Percentiles rank a stretch among this genome's conserved stretches.
phyloP scores from a whole-genome alignment of 345 rosid genomes.

The Sisymbrium irio region DNA sequence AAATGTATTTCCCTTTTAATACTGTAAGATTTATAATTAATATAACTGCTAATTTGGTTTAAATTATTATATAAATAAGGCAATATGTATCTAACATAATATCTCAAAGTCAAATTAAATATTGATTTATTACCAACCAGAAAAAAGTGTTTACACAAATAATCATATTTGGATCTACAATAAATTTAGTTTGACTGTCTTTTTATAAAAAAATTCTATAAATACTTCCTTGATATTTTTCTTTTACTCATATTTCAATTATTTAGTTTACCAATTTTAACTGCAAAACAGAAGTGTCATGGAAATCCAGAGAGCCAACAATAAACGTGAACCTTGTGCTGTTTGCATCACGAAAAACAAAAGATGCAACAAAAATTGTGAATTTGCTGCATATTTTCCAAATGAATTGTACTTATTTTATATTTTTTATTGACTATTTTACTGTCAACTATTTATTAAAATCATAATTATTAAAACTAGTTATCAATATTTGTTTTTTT shows the following conservation, averaged over 20 bases:
- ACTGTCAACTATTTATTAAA: background rate
- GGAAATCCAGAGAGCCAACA: background rate
- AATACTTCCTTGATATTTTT: background rate
- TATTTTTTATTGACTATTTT: background rate
- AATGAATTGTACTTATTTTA: background rate
- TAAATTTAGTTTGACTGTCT: background rate
- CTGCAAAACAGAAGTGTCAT: background rate
- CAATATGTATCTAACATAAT: too few relatives aligned
- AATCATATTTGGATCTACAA: background rate
- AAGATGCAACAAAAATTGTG: background rate
- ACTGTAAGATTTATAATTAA: too few relatives aligned
- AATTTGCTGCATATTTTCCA: background rate
- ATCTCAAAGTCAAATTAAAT: too few relatives aligned
- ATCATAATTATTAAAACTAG: background rate
- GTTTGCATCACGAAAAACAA: background rate
- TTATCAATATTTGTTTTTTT: background rate
- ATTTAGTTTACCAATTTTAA: background rate
- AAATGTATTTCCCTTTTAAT: too few relatives aligned
- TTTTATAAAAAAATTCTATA: background rate
- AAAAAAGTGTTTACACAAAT: too few relatives aligned
- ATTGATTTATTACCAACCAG: too few relatives aligned
- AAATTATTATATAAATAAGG: too few relatives aligned
- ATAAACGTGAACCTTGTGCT: background rate
- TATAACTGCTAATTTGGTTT: too few relatives aligned
- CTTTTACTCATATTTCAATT: background rate